Conservation (phyloP, 768 basidiomycete species). For the Omphalotus guepiniiformis region DNA sequence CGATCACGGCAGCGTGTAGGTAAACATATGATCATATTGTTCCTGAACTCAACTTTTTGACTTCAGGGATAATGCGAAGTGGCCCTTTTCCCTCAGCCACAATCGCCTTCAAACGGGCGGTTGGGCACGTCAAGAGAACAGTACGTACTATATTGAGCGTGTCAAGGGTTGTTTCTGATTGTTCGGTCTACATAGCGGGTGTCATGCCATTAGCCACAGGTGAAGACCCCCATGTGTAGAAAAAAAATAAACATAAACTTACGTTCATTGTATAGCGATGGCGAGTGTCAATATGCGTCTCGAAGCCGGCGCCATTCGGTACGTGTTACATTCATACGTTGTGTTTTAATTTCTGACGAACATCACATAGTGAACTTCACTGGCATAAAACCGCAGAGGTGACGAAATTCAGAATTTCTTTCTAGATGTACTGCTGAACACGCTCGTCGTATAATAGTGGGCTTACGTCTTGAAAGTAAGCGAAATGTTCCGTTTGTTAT, state of each 20-base stretch:
- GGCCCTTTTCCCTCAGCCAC: conserved; percentile 53
- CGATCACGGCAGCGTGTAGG: conserved; percentile 40
- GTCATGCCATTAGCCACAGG: conserved; percentile 49
- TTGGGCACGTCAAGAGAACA: conserved; percentile 56
- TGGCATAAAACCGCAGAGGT: conserved; percentile 51
- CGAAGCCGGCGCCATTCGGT: conserved; percentile 47
- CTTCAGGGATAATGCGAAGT: conserved; percentile 45
- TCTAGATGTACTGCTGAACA: not conserved
- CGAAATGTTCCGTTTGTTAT: not conserved
- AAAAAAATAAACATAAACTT: not conserved
- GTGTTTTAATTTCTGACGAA: not conserved
- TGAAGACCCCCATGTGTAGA: conserved; percentile 8
- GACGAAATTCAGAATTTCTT: not conserved
- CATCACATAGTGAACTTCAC: conserved; percentile 39
- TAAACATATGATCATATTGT: not conserved
- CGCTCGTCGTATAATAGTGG: conserved; percentile 31
- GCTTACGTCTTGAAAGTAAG: conserved; percentile 44
- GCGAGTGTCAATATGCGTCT: conserved; percentile 52
- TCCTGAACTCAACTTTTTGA: not conserved
- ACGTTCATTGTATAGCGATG: conserved; percentile 22
- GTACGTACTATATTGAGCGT: conserved; percentile 23
- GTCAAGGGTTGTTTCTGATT: no score
- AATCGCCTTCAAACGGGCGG: conserved; percentile 56
- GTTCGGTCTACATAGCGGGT: conserved; percentile 31
- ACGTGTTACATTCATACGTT: conserved; percentile 8